Evolutionary conservation across 257 asterid genomes (phyloP).

Genomic region (Coffea eugenioides): DNA sequence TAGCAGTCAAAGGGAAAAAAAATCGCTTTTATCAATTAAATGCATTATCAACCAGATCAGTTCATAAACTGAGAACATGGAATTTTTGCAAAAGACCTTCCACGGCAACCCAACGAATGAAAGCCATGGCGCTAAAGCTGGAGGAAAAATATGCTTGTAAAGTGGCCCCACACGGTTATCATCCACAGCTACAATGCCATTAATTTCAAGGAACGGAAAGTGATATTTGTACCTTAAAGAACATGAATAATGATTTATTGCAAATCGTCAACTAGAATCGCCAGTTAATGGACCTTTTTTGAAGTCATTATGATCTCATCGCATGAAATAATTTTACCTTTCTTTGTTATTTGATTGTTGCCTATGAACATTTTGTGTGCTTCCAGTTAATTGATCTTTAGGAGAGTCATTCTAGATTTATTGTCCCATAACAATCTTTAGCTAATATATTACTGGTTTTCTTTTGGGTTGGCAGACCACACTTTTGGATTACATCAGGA

Average conservation of each 20-base stretch:
- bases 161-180: conserved; percentile 91
- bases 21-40: too few species aligned
- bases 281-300: too few species aligned
- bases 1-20: too few species aligned
- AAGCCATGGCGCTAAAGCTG: too few species aligned
- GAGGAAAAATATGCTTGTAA: conserved; percentile 39
- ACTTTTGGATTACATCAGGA: conserved; percentile 51
- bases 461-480: conserved; percentile 66
- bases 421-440: conserved; percentile 8
- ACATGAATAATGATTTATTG: conserved; percentile 1
- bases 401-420: background rate
- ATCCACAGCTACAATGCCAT: conserved; percentile 64
- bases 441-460: conserved; percentile 26
- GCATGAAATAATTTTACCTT: background rate
- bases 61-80: too few species aligned
- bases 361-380: background rate
- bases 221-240: conserved; percentile 70
- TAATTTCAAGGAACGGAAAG: conserved; percentile 85
- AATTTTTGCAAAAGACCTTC: too few species aligned
- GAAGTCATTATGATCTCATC: too few species aligned
- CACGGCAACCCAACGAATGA: too few species aligned
- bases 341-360: background rate
- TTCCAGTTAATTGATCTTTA: background rate
- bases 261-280: background rate
- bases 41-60: too few species aligned